phyloP scores from a whole-genome alignment of 208 protist species.

The Wallacemonas rigidus region DNA sequence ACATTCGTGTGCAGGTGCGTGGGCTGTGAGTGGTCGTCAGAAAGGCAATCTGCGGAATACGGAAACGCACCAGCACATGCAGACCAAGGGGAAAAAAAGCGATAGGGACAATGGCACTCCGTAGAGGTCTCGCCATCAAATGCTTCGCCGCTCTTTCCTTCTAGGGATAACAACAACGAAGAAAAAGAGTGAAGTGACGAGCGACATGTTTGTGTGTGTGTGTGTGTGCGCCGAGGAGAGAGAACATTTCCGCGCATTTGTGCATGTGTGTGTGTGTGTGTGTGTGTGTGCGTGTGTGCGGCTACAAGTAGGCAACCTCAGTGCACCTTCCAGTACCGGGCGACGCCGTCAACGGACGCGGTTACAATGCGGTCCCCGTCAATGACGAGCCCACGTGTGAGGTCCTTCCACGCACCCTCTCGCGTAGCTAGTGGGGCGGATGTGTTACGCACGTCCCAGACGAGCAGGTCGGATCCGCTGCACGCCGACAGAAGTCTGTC shows the following conservation, averaged over 20 bases:
- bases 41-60: too few species aligned
- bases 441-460: slow-evolving; percentile 83
- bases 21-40: too few species aligned
- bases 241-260: slow-evolving; percentile 8
- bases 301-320: slow-evolving; percentile 19
- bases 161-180: slow-evolving; percentile 20
- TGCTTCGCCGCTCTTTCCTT: too few species aligned
- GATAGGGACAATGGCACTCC: too few species aligned
- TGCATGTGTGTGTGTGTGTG: slow-evolving; percentile 17
- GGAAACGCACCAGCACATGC: too few species aligned
- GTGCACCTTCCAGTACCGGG: slow-evolving; percentile 76
- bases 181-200: slow-evolving; percentile 9
- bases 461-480: slow-evolving; percentile 77
- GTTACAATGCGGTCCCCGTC: slow-evolving; percentile 76
- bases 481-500: slow-evolving; percentile 72
- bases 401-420: slow-evolving; percentile 81
- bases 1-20: too few species aligned
- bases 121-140: too few species aligned
- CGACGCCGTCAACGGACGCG: slow-evolving; percentile 83
- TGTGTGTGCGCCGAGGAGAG: neutral
- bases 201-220: too few species aligned
- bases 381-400: slow-evolving; percentile 85
- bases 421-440: slow-evolving; percentile 54
- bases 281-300: slow-evolving; percentile 14
- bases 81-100: too few species aligned